phyloP scores from a whole-genome alignment of 1,284 basidiomycete species.

The Agaricales sp. region DNA sequence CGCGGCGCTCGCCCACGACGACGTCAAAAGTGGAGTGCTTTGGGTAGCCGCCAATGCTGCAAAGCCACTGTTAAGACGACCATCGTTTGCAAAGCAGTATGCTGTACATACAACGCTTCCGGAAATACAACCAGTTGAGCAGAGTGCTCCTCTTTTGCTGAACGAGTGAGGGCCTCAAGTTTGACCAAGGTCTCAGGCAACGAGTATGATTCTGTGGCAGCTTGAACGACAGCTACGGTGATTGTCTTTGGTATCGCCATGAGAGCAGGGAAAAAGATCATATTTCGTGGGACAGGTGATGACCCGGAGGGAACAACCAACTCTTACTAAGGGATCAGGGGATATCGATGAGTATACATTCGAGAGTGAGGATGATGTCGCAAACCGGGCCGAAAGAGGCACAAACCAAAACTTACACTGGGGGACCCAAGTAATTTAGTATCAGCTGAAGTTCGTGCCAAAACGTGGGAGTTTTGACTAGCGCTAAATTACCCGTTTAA shows the following conservation, averaged over 20 bases:
- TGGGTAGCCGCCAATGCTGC: conserved; percentile 60
- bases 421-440: no score
- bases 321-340: no score
- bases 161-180: conserved; percentile 36
- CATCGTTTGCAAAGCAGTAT: conserved; percentile 4
- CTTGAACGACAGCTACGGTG: conserved; percentile 43
- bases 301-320: no score
- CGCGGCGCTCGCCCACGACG: conserved; percentile 41
- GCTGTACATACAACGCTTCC: conserved; percentile 47
- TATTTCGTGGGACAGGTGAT: no score
- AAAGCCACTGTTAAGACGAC: background rate
- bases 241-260: background rate
- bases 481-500: no score
- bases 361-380: background rate
- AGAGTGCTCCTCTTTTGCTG: conserved; percentile 40
- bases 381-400: background rate
- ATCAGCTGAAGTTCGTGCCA: no score
- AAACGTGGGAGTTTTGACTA: no score
- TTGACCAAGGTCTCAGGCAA: conserved; percentile 45
- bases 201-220: conserved; percentile 42
- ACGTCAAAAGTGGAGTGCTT: conserved; percentile 52
- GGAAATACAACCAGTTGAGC: conserved; percentile 60
- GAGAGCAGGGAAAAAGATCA: background rate
- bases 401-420: no score
- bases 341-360: background rate